Percentiles rank a stretch among this genome's conserved stretches.
Evolutionary conservation across 2,329 filamentous ascomycete genomes (phyloP).

Genomic region (Penicillium sp.): DNA sequence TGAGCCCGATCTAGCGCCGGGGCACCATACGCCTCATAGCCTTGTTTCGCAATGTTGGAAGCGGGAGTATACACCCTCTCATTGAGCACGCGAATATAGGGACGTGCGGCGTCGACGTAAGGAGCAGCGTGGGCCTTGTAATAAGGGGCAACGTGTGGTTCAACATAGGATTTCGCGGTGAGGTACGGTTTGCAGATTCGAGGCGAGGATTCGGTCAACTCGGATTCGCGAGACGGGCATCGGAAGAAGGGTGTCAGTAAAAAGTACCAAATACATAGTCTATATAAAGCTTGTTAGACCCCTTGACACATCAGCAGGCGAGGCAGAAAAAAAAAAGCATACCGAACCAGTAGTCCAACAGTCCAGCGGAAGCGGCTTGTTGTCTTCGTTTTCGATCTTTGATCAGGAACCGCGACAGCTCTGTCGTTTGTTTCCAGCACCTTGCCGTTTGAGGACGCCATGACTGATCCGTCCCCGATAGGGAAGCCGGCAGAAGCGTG

Average conservation of each 20-base stretch:
- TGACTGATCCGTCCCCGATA: slow-evolving; percentile 23
- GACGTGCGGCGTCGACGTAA: slow-evolving; percentile 76
- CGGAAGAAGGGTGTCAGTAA: slow-evolving; percentile 80
- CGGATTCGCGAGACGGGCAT: slow-evolving; percentile 73
- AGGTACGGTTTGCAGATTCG: slow-evolving; percentile 82
- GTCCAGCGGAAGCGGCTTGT: slow-evolving; percentile 39
- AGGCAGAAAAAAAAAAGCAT: slow-evolving; percentile 22
- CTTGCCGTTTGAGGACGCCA: slow-evolving; percentile 35
- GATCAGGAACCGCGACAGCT: slow-evolving; percentile 17
- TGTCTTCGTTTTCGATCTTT: slow-evolving; percentile 21
- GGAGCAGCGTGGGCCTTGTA: slow-evolving; percentile 83
- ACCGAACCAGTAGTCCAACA: slow-evolving; percentile 42
- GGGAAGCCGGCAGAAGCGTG: slow-evolving; percentile 7
- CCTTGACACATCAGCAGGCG: background rate
- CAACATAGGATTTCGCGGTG: slow-evolving; percentile 66
- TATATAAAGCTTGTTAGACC: slow-evolving; percentile 39
- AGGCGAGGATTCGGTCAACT: slow-evolving; percentile 72
- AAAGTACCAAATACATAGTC: slow-evolving; percentile 83
- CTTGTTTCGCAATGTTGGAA: slow-evolving; percentile 64
- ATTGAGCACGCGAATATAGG: slow-evolving; percentile 68
- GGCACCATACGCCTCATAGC: slow-evolving; percentile 72
- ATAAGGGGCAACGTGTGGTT: slow-evolving; percentile 81
- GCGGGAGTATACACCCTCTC: slow-evolving; percentile 70
- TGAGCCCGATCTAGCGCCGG: slow-evolving; percentile 72
- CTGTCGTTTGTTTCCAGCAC: slow-evolving; percentile 27